Conservation (phyloP, 2,329 filamentous ascomycete species). For the Aspergillus sp. region DNA sequence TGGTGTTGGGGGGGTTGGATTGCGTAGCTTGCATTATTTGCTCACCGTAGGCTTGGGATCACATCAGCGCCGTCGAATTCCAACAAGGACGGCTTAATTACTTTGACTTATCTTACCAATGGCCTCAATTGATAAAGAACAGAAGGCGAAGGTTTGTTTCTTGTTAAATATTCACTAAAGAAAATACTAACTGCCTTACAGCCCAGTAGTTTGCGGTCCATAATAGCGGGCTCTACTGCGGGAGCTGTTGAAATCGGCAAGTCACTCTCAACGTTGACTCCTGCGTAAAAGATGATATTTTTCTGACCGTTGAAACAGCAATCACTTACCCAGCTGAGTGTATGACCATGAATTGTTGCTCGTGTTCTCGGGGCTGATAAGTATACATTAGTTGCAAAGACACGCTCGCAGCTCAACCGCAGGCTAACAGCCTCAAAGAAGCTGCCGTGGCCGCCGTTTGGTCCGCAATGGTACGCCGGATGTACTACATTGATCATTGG, state of each 20-base stretch:
- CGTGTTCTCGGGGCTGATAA: conserved; percentile 5
- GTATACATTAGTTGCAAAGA: conserved; percentile 71
- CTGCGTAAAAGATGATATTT: no score
- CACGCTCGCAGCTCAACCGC: conserved; percentile 86
- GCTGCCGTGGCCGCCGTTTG: conserved; percentile 91
- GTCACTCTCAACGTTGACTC: conserved; percentile 6
- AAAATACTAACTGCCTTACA: conserved; percentile 38
- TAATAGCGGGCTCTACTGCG: conserved; percentile 87
- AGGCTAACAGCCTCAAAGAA: conserved; percentile 76
- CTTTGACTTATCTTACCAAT: conserved; percentile 14
- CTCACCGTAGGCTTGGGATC: no score
- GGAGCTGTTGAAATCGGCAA: conserved; percentile 90
- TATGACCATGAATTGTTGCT: conserved; percentile 37
- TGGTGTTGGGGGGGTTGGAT: no score
- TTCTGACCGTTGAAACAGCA: conserved; percentile 39
- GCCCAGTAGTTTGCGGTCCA: conserved; percentile 80
- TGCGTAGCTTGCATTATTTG: no score
- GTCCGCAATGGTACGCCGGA: conserved; percentile 91
- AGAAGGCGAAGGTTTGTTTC: conserved; percentile 31
- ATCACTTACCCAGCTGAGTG: conserved; percentile 95
- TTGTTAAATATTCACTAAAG: not conserved
- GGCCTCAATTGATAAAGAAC: conserved; percentile 31
- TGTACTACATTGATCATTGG: conserved; percentile 96
- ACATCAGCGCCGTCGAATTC: no score
- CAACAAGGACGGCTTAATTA: no score